phyloP scores from a whole-genome alignment of 768 basidiomycete genomes.

The Leccinum rimulosum region DNA sequence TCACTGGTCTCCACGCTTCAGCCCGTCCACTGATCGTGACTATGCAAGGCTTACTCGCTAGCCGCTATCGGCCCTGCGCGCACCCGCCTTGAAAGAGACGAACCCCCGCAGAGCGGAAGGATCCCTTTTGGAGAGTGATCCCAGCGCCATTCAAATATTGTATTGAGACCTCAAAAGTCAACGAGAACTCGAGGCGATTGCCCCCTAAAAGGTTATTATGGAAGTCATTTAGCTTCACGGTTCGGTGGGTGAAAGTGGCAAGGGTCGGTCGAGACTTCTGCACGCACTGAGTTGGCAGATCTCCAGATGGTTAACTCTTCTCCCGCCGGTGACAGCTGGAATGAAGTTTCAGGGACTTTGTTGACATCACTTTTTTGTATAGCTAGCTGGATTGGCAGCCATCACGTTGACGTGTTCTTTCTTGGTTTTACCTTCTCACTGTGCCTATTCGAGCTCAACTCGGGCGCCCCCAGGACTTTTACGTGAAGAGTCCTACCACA shows the following conservation, averaged over 20 bases:
- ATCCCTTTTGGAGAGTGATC: conserved; percentile 1
- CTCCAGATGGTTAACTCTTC: conserved; percentile 23
- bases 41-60: background rate
- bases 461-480: conserved; percentile 13
- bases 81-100: background rate
- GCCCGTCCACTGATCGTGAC: background rate
- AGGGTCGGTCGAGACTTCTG: conserved; percentile 11
- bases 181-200: conserved; percentile 16
- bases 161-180: conserved; percentile 13
- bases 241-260: conserved; percentile 15
- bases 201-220: conserved; percentile 24
- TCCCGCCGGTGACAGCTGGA: conserved; percentile 23
- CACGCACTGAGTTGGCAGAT: conserved; percentile 18
- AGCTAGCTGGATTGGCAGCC: conserved; percentile 18
- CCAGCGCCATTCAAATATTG: conserved; percentile 6
- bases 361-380: conserved; percentile 19
- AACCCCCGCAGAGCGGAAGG: conserved; percentile 1
- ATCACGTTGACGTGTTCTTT: conserved; percentile 22
- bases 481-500: conserved; percentile 19
- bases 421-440: conserved; percentile 19
- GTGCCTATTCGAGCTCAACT: conserved; percentile 15
- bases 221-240: conserved; percentile 17
- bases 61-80: background rate
- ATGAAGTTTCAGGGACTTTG: conserved; percentile 23
- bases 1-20: conserved; percentile 5